A percentile compares a stretch with the other conserved stretches of the same genome.
Conservation (phyloP, 108 stramenopile genomes). For the Aurantiochytrium sp. region DNA sequence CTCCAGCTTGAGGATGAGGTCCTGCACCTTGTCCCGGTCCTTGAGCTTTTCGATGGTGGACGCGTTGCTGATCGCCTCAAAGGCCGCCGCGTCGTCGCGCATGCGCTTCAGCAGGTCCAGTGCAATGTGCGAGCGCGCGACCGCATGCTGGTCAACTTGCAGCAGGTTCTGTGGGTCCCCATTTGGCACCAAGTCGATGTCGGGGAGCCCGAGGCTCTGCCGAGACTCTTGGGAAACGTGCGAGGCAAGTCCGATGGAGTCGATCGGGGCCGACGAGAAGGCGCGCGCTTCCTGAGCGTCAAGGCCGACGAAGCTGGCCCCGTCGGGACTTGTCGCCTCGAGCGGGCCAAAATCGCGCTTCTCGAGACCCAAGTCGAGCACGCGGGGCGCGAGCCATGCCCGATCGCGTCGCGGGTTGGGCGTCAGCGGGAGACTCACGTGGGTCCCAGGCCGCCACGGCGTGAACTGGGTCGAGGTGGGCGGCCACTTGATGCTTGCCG, state of each 20-base stretch:
- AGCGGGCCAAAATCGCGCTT: neutral
- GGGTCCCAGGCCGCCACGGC: slow-evolving; percentile 10
- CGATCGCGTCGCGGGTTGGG: slow-evolving; percentile 11
- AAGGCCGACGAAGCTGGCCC: neutral
- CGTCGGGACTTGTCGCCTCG: neutral
- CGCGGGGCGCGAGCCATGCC: slow-evolving; percentile 26
- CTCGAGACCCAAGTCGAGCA: slow-evolving; percentile 1
- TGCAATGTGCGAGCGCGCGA: slow-evolving; percentile 39
- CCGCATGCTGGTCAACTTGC: slow-evolving; percentile 32
- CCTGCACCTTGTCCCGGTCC: neutral
- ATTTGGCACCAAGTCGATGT: neutral
- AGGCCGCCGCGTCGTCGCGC: slow-evolving; percentile 29
- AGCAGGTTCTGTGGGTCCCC: neutral
- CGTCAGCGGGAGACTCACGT: neutral
- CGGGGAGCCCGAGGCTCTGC: neutral
- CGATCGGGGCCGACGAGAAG: slow-evolving; percentile 8
- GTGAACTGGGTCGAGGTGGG: neutral
- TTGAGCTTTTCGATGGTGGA: neutral
- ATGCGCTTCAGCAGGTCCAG: slow-evolving; percentile 31
- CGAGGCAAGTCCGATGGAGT: neutral
- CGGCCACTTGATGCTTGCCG: neutral
- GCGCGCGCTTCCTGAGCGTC: neutral
- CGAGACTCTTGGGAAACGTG: neutral
- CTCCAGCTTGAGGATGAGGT: neutral
- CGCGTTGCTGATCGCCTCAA: neutral